phyloP scores from a whole-genome alignment of 2,329 filamentous ascomycete genomes.

The Pyrenochaeta sp. region DNA sequence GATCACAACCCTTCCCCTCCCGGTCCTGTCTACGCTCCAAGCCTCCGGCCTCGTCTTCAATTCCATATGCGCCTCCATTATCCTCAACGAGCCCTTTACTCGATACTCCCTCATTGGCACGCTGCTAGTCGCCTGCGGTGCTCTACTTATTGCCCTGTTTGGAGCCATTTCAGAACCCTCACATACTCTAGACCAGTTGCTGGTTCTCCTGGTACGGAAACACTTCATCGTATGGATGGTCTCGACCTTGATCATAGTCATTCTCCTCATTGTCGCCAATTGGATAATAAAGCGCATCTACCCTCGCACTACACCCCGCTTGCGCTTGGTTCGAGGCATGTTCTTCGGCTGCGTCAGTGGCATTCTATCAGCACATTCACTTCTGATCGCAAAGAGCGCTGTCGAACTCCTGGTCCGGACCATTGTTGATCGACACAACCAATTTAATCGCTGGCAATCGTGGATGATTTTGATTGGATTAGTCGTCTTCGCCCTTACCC shows the following conservation, averaged over 20 bases:
- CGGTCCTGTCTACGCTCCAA: conserved; percentile 93
- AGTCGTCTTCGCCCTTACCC: conserved; percentile 80
- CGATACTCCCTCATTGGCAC: conserved; percentile 92
- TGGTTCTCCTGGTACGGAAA: conserved; percentile 74
- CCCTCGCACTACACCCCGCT: conserved; percentile 62
- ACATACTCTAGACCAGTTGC: conserved; percentile 82
- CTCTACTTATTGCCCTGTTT: conserved; percentile 91
- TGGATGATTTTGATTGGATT: conserved; percentile 89
- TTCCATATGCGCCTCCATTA: conserved; percentile 92
- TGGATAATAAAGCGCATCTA: conserved; percentile 49
- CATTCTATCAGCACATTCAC: conserved; percentile 89
- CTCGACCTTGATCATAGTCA: conserved; percentile 75
- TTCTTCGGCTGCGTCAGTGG: conserved; percentile 88
- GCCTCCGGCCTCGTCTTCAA: conserved; percentile 95
- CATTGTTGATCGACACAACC: conserved; percentile 83
- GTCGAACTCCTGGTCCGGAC: conserved; percentile 93
- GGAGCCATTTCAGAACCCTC: conserved; percentile 93
- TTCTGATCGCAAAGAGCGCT: conserved; percentile 93
- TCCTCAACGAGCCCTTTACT: conserved; percentile 93
- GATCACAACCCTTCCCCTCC: conserved; percentile 93
- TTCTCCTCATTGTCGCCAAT: conserved; percentile 66
- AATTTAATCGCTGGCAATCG: conserved; percentile 94
- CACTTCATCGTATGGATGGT: conserved; percentile 91
- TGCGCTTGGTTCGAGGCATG: conserved; percentile 81
- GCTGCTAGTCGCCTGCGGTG: conserved; percentile 83